These are phyloP conservation scores for Fusarium fracticaudum DNA, from an alignment of 2,329 filamentous ascomycete genomes.

Conservation along the genomic window DNA sequence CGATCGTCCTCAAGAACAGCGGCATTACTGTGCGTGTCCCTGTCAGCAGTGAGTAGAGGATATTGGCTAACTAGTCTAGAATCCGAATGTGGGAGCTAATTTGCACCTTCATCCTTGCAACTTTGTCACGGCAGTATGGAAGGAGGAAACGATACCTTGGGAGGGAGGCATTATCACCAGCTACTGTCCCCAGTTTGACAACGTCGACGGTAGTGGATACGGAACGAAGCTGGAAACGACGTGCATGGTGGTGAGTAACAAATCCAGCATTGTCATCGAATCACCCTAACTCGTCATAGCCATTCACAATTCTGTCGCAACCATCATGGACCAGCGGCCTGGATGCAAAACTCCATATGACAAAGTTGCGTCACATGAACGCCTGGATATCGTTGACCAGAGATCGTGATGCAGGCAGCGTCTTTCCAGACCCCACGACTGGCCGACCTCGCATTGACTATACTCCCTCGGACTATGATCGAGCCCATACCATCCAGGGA, in stretches of 20 bases:
- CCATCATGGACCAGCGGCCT: constrained; percentile 75
- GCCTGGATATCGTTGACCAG: constrained; percentile 79
- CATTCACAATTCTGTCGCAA: constrained; percentile 69
- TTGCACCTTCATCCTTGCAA: constrained; percentile 83
- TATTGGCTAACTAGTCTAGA: constrained; percentile 55
- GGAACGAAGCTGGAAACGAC: constrained; percentile 83
- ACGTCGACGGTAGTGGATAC: constrained; percentile 82
- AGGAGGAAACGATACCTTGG: constrained; percentile 76
- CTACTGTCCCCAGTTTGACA: constrained; percentile 80
- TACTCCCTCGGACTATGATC: constrained; percentile 75
- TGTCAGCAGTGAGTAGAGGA: neutral
- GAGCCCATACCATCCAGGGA: constrained; percentile 75
- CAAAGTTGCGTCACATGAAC: constrained; percentile 74
- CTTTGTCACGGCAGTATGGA: constrained; percentile 68
- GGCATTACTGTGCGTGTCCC: constrained; percentile 69
- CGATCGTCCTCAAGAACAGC: constrained; percentile 79
- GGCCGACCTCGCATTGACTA: constrained; percentile 76
- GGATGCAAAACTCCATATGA: constrained; percentile 75
- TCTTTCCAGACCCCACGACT: constrained; percentile 76
- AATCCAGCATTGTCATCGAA: neutral
- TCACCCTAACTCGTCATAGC: constrained; percentile 54
- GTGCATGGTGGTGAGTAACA: constrained; percentile 69
- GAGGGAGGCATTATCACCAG: constrained; percentile 81
- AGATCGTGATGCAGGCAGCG: constrained; percentile 78
- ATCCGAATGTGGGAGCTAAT: constrained; percentile 82